These are phyloP conservation scores for Fusarium sp. DNA, from an alignment of 2,329 filamentous ascomycete species.

Conservation along the genomic window DNA sequence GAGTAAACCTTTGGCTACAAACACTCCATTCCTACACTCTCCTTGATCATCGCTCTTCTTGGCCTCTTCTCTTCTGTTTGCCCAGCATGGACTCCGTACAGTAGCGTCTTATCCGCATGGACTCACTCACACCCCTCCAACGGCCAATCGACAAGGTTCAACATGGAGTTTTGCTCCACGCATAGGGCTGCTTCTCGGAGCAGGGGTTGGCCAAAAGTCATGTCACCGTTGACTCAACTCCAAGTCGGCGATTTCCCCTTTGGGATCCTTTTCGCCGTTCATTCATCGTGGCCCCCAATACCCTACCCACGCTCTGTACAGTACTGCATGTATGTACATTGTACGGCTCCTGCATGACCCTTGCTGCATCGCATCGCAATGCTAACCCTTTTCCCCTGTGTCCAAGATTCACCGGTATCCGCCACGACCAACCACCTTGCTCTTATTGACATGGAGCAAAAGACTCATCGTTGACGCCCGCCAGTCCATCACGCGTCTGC, in stretches of 20 bases:
- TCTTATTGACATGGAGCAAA: slow-evolving; percentile 4
- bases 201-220: slow-evolving; percentile 26
- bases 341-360: neutral
- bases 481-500: slow-evolving; percentile 11
- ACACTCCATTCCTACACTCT: slow-evolving; percentile 3
- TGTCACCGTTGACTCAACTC: slow-evolving; percentile 44
- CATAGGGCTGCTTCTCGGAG: slow-evolving; percentile 41
- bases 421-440: slow-evolving; percentile 9
- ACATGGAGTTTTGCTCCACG: slow-evolving; percentile 38
- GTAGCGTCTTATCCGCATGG: slow-evolving; percentile 21
- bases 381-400: slow-evolving; percentile 14
- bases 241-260: slow-evolving; percentile 40
- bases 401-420: slow-evolving; percentile 20
- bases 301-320: too few relatives aligned
- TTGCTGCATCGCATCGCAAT: slow-evolving; percentile 25
- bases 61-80: slow-evolving; percentile 2
- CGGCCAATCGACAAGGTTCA: slow-evolving; percentile 33
- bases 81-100: neutral
- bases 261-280: slow-evolving; percentile 18
- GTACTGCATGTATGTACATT: too few relatives aligned
- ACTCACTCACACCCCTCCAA: slow-evolving; percentile 19
- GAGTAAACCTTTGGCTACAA: slow-evolving; percentile 3
- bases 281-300: neutral
- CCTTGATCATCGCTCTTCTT: slow-evolving; percentile 13
- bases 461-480: slow-evolving; percentile 27